Conservation (phyloP, 768 basidiomycete species). For the Amyloporia xantha region DNA sequence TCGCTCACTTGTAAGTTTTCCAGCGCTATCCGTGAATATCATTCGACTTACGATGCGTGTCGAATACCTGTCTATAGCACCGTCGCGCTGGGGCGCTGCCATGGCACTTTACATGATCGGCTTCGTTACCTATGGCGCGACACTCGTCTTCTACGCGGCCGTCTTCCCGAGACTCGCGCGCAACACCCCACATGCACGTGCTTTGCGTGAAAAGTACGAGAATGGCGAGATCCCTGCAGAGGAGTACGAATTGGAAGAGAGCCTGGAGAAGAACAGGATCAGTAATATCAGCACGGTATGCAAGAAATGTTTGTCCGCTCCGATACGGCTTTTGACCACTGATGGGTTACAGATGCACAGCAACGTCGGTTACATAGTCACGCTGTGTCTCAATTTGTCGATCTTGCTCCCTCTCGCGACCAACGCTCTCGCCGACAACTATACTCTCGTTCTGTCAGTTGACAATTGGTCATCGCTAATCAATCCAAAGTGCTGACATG, state of each 20-base stretch:
- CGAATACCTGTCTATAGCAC: slow-evolving; percentile 40
- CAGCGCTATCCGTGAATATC: not conserved
- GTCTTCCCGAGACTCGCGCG: slow-evolving; percentile 75
- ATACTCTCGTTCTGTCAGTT: slow-evolving; percentile 60
- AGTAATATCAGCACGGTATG: slow-evolving; percentile 78
- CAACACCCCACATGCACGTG: slow-evolving; percentile 60
- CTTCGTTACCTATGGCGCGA: slow-evolving; percentile 74
- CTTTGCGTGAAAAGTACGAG: slow-evolving; percentile 48
- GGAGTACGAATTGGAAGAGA: slow-evolving; percentile 69
- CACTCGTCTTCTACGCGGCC: slow-evolving; percentile 75
- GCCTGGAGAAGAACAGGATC: slow-evolving; percentile 77
- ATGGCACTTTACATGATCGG: slow-evolving; percentile 79
- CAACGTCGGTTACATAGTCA: slow-evolving; percentile 68
- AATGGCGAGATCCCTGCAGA: slow-evolving; percentile 51
- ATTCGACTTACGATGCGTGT: too few relatives aligned
- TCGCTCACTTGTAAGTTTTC: slow-evolving; percentile 53
- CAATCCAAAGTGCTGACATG: not conserved
- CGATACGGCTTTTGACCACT: not conserved
- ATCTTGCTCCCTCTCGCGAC: slow-evolving; percentile 55
- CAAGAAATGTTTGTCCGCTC: not conserved
- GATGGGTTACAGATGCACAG: slow-evolving; percentile 45
- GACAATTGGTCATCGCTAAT: not conserved
- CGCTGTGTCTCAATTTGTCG: slow-evolving; percentile 59
- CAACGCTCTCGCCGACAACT: slow-evolving; percentile 67
- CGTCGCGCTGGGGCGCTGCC: slow-evolving; percentile 63